phyloP scores from a whole-genome alignment of 2,329 filamentous ascomycete genomes.

The Apiospora sp. region DNA sequence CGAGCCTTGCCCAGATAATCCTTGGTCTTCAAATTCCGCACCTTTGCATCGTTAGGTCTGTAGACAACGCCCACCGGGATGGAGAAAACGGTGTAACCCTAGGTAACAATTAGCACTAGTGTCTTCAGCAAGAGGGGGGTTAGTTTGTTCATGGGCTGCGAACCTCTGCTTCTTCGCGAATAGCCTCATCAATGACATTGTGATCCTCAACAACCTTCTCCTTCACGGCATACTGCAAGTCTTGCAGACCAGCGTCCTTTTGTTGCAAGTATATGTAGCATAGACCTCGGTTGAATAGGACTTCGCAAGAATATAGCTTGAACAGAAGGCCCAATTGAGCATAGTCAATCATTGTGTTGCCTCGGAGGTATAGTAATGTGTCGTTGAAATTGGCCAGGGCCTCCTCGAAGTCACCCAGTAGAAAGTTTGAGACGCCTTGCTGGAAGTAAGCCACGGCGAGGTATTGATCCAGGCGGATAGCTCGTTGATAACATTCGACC shows the following conservation, averaged over 20 bases:
- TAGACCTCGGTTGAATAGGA: constrained; percentile 94
- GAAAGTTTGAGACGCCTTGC: constrained; percentile 96
- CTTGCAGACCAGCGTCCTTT: constrained; percentile 87
- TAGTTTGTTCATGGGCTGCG: constrained; percentile 8
- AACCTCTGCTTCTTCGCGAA: constrained; percentile 90
- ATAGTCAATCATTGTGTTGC: constrained; percentile 98
- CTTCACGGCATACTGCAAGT: constrained; percentile 88
- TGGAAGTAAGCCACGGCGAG: constrained; percentile 98
- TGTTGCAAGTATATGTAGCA: constrained; percentile 98
- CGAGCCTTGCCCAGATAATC: constrained; percentile 98
- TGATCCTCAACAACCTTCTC: constrained; percentile 97
- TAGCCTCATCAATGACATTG: constrained; percentile 97
- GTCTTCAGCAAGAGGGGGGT: constrained; percentile 13
- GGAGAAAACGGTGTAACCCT: constrained; percentile 98
- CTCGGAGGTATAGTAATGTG: constrained; percentile 89
- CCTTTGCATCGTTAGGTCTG: constrained; percentile 94
- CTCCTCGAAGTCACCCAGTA: constrained; percentile 96
- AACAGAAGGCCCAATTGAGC: constrained; percentile 94
- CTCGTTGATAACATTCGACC: constrained; percentile 95
- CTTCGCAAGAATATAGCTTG: constrained; percentile 96
- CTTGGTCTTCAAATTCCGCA: constrained; percentile 97
- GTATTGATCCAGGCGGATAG: constrained; percentile 90
- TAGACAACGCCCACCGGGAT: constrained; percentile 97
- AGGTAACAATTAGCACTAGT: constrained; percentile 38
- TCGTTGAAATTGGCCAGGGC: constrained; percentile 99